A percentile compares a stretch with the other conserved stretches of the same genome.
Evolutionary conservation across 768 basidiomycete genomes (phyloP).

Genomic region (Suillus bovinus): DNA sequence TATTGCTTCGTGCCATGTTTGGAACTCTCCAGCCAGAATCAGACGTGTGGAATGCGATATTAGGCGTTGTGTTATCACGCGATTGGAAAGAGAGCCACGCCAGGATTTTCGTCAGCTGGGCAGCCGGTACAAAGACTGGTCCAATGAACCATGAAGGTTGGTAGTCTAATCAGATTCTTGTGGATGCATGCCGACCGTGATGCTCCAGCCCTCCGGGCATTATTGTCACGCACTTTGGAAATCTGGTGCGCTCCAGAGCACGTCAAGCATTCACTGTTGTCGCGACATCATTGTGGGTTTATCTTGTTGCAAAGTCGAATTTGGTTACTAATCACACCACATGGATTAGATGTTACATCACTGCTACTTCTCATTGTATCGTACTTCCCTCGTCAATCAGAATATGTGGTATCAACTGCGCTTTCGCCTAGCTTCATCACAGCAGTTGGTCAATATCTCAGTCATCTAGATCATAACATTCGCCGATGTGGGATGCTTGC

Average conservation of each 20-base stretch:
- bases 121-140: slow-evolving; percentile 45
- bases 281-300: slow-evolving; percentile 71
- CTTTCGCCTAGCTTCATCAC: slow-evolving; percentile 63
- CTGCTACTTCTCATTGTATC: slow-evolving; percentile 67
- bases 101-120: slow-evolving; percentile 72
- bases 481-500: slow-evolving; percentile 91
- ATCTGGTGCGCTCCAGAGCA: slow-evolving; percentile 79
- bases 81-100: slow-evolving; percentile 62
- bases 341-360: slow-evolving; percentile 63
- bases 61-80: slow-evolving; percentile 51
- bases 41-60: slow-evolving; percentile 51
- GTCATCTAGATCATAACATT: slow-evolving; percentile 71
- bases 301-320: neutral
- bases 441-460: slow-evolving; percentile 73
- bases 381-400: slow-evolving; percentile 56
- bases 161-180: neutral
- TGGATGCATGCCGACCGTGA: slow-evolving; percentile 13
- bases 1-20: slow-evolving; percentile 51
- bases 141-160: slow-evolving; percentile 32
- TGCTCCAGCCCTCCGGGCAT: slow-evolving; percentile 40
- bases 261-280: slow-evolving; percentile 75
- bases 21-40: slow-evolving; percentile 46
- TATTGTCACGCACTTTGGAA: slow-evolving; percentile 53
- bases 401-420: slow-evolving; percentile 45
- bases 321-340: neutral